Evolutionary conservation across 495 filamentous ascomycete genomes (phyloP).

Genomic region (Daldinia concentrica): DNA sequence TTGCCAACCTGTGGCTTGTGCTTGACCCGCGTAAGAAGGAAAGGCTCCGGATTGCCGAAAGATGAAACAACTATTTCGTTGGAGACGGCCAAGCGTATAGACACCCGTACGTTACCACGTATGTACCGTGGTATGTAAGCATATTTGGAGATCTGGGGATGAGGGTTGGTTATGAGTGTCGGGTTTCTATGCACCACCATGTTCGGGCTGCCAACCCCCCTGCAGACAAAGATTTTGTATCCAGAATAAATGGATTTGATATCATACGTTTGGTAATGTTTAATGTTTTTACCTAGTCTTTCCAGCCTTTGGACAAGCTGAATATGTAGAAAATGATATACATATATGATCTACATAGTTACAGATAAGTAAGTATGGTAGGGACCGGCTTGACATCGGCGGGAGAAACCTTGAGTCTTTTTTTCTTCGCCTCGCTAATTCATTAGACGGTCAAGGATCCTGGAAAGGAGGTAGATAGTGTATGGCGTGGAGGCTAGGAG

Average conservation of each 20-base stretch:
- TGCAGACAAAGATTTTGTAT: constrained; percentile 21
- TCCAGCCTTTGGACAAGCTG: background rate
- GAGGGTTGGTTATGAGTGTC: constrained; percentile 31
- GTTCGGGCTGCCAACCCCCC: constrained; percentile 28
- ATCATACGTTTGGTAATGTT: background rate
- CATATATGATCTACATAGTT: background rate
- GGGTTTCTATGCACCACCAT: constrained; percentile 26
- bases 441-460: constrained; percentile 29
- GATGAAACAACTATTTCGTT: constrained; percentile 16
- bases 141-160: constrained; percentile 37
- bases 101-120: constrained; percentile 1
- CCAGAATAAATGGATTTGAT: constrained; percentile 19
- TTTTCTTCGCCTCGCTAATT: constrained; percentile 1
- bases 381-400: constrained; percentile 13
- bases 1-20: constrained; percentile 2
- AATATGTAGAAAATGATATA: background rate
- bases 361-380: background rate
- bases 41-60: constrained; percentile 2
- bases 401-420: constrained; percentile 35
- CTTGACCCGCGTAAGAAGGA: constrained; percentile 16
- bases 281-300: background rate
- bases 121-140: background rate
- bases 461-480: constrained; percentile 9
- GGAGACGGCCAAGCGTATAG: background rate
- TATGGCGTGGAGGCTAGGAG: constrained; percentile 8